Conservation (phyloP, 345 rosid genomes). For the Murraya koenigii region DNA sequence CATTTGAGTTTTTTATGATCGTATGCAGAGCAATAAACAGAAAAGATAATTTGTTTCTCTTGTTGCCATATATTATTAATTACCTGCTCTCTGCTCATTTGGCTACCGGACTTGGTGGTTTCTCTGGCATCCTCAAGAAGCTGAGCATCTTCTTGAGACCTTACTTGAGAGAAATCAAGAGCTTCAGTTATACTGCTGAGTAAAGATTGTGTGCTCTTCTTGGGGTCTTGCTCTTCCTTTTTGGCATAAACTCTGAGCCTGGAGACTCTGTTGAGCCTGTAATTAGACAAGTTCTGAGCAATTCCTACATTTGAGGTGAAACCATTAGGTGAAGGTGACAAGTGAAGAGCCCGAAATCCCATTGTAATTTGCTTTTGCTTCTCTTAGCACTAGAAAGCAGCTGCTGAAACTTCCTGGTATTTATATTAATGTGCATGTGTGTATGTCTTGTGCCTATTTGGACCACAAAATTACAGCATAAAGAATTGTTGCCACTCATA, state of each 20-base stretch:
- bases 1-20: neutral
- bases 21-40: neutral
- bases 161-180: conserved; percentile 76
- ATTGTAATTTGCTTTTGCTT: conserved; percentile 10
- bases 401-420: neutral
- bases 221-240: conserved; percentile 30
- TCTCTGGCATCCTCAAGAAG: conserved; percentile 75
- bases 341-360: conserved; percentile 41
- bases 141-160: conserved; percentile 74
- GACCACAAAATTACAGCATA: neutral
- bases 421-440: neutral
- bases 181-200: conserved; percentile 69
- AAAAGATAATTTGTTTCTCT: neutral
- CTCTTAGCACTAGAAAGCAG: neutral
- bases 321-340: conserved; percentile 33
- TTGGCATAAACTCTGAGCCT: conserved; percentile 35
- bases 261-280: conserved; percentile 11
- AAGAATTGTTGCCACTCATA: conserved; percentile 17
- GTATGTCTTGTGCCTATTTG: neutral
- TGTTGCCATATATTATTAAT: neutral
- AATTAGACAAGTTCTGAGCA: conserved; percentile 22
- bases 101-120: conserved; percentile 63
- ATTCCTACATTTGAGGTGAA: conserved; percentile 20
- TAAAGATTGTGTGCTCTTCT: conserved; percentile 58
- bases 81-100: conserved; percentile 78